Evolutionary conservation across 1,139 yeast species (phyloP), one percentile per base, ranked within the genome.

Genomic region (Geotrichum macrosporum): DNA sequence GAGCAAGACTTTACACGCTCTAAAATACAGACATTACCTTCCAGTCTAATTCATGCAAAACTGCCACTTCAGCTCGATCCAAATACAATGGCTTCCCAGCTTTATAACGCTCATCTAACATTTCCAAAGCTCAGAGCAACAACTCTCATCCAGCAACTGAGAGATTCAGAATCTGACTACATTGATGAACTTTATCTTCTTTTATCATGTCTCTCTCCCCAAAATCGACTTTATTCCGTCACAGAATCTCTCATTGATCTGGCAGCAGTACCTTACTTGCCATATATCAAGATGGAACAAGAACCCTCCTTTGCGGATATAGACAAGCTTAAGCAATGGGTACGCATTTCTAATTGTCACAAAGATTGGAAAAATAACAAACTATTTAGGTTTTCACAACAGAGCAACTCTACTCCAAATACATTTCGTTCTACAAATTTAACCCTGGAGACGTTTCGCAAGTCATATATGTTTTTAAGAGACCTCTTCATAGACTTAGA

Each of bases 401-500:
- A 1, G 44, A 48, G 15, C 20, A 10, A 19, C 13, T 5, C 5
- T 48, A 48, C 15, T 35, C 49, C 6, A 4, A 18, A 18, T 74
- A 72, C 51, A 54, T 69, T 33, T 48, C 55, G 10, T 49, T 55
- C 15, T 73, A 70, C 56, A 54, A 50, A 22, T 55, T 64, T 32
- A 62, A 62, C 36, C 50, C 60, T 1, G 64, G 63, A 27, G 71
- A 69, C 33, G 48, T 69, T 1, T 64, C 66, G 5, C 58, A 66
- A 3, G 68, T 67, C 48, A 55, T 65, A 13, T 60, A 60, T 31
- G 55, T 71, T 21, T 64, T 66, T 45, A 66, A 71, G 49, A 62
- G 69, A 15, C 78, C 78, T 3, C 52, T 74, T 30, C 59, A 67
- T 12, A 64, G 74, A 47, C 55, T 73, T 13, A 56, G 66, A 10